These are phyloP conservation scores for Mariannaea elegans DNA, from an alignment of 2,329 filamentous ascomycete genomes.

Conservation along the genomic window DNA sequence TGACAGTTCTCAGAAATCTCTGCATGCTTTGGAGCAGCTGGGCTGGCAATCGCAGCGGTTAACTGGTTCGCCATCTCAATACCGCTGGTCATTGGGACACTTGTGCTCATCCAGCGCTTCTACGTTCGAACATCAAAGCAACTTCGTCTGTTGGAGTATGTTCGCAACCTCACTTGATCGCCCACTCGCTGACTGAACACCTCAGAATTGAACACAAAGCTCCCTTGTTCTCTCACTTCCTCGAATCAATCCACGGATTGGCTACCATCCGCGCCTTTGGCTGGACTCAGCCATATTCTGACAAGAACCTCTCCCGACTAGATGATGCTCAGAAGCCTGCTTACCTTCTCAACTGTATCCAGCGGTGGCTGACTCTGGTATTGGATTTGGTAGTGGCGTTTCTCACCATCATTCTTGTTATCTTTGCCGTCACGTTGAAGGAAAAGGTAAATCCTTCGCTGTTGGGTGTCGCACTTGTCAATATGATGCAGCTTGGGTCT, in stretches of 20 bases:
- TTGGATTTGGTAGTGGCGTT: constrained; percentile 60
- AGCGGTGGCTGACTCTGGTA: constrained; percentile 62
- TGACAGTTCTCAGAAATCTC: constrained; percentile 33
- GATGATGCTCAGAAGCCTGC: constrained; percentile 61
- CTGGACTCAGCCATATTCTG: constrained; percentile 48
- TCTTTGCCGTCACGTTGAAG: constrained; percentile 49
- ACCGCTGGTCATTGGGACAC: constrained; percentile 51
- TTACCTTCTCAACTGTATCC: constrained; percentile 61
- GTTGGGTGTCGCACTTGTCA: constrained; percentile 49
- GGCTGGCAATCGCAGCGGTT: constrained; percentile 53
- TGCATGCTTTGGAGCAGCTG: constrained; percentile 53
- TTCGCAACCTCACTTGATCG: not conserved
- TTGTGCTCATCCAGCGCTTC: constrained; percentile 58
- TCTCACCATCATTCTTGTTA: constrained; percentile 50
- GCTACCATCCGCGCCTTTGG: constrained; percentile 51
- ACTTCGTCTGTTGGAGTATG: constrained; percentile 58
- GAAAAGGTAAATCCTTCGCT: constrained; percentile 44
- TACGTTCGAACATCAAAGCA: constrained; percentile 66
- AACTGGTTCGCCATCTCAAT: constrained; percentile 56
- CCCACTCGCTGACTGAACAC: not conserved
- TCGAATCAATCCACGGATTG: constrained; percentile 44
- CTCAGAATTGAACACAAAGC: constrained; percentile 45
- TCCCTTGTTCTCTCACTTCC: constrained; percentile 45
- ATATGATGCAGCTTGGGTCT: constrained; percentile 41
- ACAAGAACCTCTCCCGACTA: constrained; percentile 48